Evolutionary conservation across 805 yeast species (phyloP), one percentile per base, ranked within the genome.

Genomic region (Candida verbasci): DNA sequence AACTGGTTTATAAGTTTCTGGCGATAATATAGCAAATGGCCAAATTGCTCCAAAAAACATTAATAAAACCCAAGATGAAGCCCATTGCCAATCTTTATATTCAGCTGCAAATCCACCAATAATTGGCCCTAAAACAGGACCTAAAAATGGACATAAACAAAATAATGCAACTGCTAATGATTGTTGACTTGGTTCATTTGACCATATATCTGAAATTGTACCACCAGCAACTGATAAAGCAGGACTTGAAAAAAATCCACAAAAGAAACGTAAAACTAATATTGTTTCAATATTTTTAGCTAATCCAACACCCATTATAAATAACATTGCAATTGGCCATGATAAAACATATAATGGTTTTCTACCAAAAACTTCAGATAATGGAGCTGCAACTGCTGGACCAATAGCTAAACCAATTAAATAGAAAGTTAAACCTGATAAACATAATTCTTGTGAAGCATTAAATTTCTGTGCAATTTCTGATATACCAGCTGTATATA

Each of bases 181-280:
- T 52, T 79, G 60, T 52, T 78, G 77, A 28, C 74, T 72, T 4
- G 80, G 76, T 10, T 54, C 46, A 20, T 42, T 40, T 15, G 68
- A 72, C 80, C 89, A 87, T 32, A 86, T 59, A 60, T 87, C 96
- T 37, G 80, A 65, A 43, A 87, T 76, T 4, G 93, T 80, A 44
- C 95, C 96, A 36, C 89, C 87, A 9, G 87, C 91, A 45, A 85
- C 77, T 8, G 95, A 81, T 61, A 87, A 68, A 2, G 89, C 87
- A 3, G 93, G 94, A 1, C 89, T 79, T 1, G 93, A 86, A 33
- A 81, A 71, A 20, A 81, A 68, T 1, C 95, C 95, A 15, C 82
- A 67, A 48, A 87, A 75, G 51, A 84, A 83, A 48, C 96, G 63
- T 30, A 85, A 65, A 4, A 87, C 80, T 32, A 86, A 60, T 20